These are phyloP conservation scores for Scleroderma bovista DNA, from an alignment of 768 basidiomycete species.

Conservation along the genomic window DNA sequence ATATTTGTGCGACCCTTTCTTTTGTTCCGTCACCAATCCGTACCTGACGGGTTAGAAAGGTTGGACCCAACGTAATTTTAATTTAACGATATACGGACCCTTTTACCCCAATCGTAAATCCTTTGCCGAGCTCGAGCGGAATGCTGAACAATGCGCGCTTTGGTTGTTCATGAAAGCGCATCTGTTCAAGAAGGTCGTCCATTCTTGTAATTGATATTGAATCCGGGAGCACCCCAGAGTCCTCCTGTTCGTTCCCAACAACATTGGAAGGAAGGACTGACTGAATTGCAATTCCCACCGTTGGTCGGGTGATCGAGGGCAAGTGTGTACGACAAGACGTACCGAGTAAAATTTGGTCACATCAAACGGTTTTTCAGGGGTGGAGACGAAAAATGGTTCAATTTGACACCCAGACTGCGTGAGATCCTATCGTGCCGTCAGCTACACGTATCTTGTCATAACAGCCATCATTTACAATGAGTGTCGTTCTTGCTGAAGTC, in stretches of 20 bases:
- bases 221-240: slow-evolving; percentile 52
- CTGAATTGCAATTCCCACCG: slow-evolving; percentile 29
- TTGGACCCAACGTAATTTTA: not conserved
- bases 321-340: slow-evolving; percentile 16
- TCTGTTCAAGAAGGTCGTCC: slow-evolving; percentile 71
- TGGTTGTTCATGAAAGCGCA: slow-evolving; percentile 75
- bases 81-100: slow-evolving; percentile 43
- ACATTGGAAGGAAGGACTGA: slow-evolving; percentile 52
- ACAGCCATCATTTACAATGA: slow-evolving; percentile 43
- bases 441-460: not conserved
- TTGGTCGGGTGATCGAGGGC: slow-evolving; percentile 5
- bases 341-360: slow-evolving; percentile 76
- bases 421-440: slow-evolving; percentile 54
- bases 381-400: slow-evolving; percentile 87
- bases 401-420: slow-evolving; percentile 71
- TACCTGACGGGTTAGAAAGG: slow-evolving; percentile 48
- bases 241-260: slow-evolving; percentile 46
- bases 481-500: slow-evolving; percentile 66
- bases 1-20: slow-evolving; percentile 75
- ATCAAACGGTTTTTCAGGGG: slow-evolving; percentile 62
- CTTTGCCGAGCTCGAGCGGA: slow-evolving; percentile 72
- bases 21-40: slow-evolving; percentile 83
- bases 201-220: slow-evolving; percentile 74
- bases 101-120: slow-evolving; percentile 74
- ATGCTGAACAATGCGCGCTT: slow-evolving; percentile 82